A percentile compares a stretch with the other conserved stretches of the same genome.
phyloP scores from a whole-genome alignment of 495 filamentous ascomycete species.

The Penicillium maclennaniae region DNA sequence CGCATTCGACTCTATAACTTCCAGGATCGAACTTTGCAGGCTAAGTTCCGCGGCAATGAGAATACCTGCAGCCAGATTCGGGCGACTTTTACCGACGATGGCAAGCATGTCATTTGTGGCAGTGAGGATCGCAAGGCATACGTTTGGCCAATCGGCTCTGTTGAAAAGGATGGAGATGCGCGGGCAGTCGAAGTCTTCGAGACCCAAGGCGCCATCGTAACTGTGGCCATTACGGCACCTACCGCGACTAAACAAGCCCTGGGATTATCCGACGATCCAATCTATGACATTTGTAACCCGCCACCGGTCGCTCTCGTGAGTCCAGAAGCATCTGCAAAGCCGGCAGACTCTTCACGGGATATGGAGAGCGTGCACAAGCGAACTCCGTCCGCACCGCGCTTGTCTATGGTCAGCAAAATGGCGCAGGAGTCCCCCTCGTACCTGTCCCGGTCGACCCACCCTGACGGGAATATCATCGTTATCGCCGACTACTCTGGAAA shows the following conservation, averaged over 20 bases:
- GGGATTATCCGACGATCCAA: conserved; percentile 77
- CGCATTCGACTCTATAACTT: conserved; percentile 89
- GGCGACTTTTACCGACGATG: conserved; percentile 84
- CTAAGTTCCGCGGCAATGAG: conserved; percentile 90
- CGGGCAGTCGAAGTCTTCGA: conserved; percentile 82
- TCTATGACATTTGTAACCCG: conserved; percentile 95
- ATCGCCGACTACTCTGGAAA: conserved; percentile 82
- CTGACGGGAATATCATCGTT: conserved; percentile 86
- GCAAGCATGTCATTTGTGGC: conserved; percentile 83
- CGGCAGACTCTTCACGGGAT: conserved; percentile 13
- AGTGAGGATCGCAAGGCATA: conserved; percentile 89
- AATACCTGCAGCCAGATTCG: conserved; percentile 91
- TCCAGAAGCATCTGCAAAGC: conserved; percentile 55
- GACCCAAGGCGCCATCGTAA: conserved; percentile 84
- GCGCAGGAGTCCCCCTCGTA: conserved; percentile 65
- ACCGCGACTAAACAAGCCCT: conserved; percentile 72
- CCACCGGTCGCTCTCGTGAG: conserved; percentile 82
- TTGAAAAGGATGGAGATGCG: conserved; percentile 71
- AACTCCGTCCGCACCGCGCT: conserved; percentile 16
- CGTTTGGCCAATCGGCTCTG: conserved; percentile 70
- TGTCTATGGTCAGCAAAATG: conserved; percentile 49
- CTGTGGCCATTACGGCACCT: conserved; percentile 80
- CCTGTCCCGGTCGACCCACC: conserved; percentile 68
- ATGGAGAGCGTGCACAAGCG: conserved; percentile 18
- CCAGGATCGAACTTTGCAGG: conserved; percentile 74